Evolutionary conservation across 2,329 filamentous ascomycete species (phyloP), one percentile per base, ranked within the genome.

Genomic region (Xylariaceae sp.): DNA sequence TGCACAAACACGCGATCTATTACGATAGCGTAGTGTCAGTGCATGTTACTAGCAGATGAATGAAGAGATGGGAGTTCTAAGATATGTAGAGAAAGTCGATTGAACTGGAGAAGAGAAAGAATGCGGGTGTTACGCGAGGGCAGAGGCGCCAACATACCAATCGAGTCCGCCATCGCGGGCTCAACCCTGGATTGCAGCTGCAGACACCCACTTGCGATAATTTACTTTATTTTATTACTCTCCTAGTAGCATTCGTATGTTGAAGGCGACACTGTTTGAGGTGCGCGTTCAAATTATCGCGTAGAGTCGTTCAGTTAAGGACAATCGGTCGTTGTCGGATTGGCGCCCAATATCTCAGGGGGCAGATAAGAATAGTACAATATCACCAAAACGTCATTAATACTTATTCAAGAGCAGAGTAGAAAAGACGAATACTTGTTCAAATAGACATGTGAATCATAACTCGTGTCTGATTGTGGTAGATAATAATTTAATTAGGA

Each of bases 1-100:
- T 99, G 93, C 72, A 95, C 93, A 74, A 99, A 99, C 70, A 99
- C 94, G 75, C 94, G 89, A 78, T 99, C 94, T 97, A 65, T 36
- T 16, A 15, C 18, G 26, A 42, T 20, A 10, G 23, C 21, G 20
- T 35, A 33, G 29, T 16, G 41, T 62, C 32, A 62, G 55, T 33
- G 21, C 3, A 33, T 23, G 29, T 16, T 27, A 18, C 10, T 49
- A 15, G 20, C 5, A 29, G 11, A 41, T 20, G 4, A 20, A 27
- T 32, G 6, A 30, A 43, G 23, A 16, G 23, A 37, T 5, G 27
- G 26, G 16, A 49, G 6, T 20, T 24, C 29, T n/a, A n/a, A 26
- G 6, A 36, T 37, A n/a, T 15, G 6, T 24, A 29, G n/a, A 16
- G 11, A 13, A 36, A 6, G 13, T 4, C 7, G 13, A 20, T 18